phyloP scores from a whole-genome alignment of 441 rosid genomes.

The Corymbia calophylla region DNA sequence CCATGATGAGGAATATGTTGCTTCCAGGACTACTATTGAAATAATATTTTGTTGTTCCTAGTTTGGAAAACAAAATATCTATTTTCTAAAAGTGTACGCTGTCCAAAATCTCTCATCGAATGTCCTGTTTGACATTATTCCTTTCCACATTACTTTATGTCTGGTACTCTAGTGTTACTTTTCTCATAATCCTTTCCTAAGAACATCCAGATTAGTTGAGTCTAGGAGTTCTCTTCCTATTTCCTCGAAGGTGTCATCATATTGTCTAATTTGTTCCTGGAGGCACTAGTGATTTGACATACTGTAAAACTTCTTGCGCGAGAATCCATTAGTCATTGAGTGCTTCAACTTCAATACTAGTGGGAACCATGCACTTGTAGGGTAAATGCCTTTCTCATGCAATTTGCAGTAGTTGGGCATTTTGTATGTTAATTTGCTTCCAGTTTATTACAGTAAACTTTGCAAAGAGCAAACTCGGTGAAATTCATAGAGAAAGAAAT shows the following conservation, averaged over 20 bases:
- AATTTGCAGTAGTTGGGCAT: background rate
- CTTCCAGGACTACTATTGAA: background rate
- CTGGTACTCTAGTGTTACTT: background rate
- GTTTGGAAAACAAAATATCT: background rate
- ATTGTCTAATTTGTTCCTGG: background rate
- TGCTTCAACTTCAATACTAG: no score
- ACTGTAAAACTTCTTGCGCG: background rate
- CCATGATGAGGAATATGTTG: background rate
- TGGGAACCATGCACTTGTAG: background rate
- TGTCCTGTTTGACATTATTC: background rate
- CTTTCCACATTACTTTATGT: background rate
- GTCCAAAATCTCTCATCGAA: background rate
- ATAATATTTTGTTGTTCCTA: background rate
- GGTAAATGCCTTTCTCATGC: background rate
- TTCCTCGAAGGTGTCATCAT: background rate
- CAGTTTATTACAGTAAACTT: background rate
- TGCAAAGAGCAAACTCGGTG: background rate
- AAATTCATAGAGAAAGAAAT: no score
- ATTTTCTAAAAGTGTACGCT: background rate
- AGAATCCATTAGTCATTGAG: no score
- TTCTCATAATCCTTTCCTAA: no score
- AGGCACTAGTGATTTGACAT: background rate
- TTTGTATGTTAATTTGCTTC: no score
- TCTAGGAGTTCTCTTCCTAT: background rate
- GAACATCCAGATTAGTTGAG: background rate